Conservation (phyloP, 2,329 filamentous ascomycete species). For the Ophiosphaerella narmari region DNA sequence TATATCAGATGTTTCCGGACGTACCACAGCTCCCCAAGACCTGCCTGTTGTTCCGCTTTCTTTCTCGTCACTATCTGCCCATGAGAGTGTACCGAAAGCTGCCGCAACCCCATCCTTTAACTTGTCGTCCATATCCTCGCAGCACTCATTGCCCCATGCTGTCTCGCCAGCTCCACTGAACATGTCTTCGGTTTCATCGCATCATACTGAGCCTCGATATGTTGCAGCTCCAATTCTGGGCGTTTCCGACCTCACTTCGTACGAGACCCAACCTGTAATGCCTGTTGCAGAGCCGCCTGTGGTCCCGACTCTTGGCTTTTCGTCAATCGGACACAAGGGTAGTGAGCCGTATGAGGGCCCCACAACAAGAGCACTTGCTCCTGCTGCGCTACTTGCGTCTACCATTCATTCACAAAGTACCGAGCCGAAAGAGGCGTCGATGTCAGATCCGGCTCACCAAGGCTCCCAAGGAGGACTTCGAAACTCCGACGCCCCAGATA, state of each 20-base stretch:
- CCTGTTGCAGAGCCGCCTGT: conserved; percentile 36
- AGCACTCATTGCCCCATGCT: conserved; percentile 29
- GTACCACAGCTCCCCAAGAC: conserved; percentile 27
- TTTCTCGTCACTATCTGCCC: conserved; percentile 19
- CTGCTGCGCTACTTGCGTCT: conserved; percentile 32
- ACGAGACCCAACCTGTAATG: conserved; percentile 32
- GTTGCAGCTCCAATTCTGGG: conserved; percentile 16
- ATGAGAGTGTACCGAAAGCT: conserved; percentile 23
- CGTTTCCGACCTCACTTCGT: conserved; percentile 23
- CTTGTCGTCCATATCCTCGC: conserved; percentile 23
- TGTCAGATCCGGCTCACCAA: background rate
- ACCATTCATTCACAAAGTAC: conserved; percentile 32
- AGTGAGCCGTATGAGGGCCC: conserved; percentile 32
- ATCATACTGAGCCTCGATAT: conserved; percentile 32
- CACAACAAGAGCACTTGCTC: conserved; percentile 18
- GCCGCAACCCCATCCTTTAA: conserved; percentile 11
- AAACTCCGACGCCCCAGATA: background rate
- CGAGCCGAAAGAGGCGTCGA: conserved; percentile 16
- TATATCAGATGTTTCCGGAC: conserved; percentile 33
- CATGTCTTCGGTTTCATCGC: conserved; percentile 28
- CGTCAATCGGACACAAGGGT: conserved; percentile 32
- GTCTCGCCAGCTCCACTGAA: conserved; percentile 18
- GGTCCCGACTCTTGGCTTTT: conserved; percentile 30
- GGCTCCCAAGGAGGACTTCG: background rate
- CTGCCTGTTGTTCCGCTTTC: conserved; percentile 20